Conservation (phyloP, 176 grass and related monocot genomes). For the Cocos nucifera region DNA sequence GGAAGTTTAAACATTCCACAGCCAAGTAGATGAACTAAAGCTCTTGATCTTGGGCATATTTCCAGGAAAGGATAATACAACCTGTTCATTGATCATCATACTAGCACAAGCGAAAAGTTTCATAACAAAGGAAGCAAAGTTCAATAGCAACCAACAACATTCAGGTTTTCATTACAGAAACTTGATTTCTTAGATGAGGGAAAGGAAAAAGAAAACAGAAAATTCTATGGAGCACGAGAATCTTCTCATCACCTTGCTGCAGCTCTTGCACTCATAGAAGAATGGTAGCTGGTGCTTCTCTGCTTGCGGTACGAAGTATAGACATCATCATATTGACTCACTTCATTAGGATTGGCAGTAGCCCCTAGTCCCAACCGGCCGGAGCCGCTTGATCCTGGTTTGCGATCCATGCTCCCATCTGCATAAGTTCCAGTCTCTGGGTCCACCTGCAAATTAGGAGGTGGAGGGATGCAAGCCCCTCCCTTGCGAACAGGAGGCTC, state of each 20-base stretch:
- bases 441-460: constrained; percentile 58
- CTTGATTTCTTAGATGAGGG: too few species aligned
- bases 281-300: constrained; percentile 87
- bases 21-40: too few species aligned
- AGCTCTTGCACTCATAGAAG: constrained; percentile 66
- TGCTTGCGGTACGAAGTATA: constrained; percentile 86
- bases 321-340: constrained; percentile 81
- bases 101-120: too few species aligned
- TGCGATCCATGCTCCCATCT: constrained; percentile 54
- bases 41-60: too few species aligned
- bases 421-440: constrained; percentile 69
- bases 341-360: constrained; percentile 42
- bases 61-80: too few species aligned
- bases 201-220: too few species aligned
- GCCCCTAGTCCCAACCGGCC: constrained; percentile 76
- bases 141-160: too few species aligned
- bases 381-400: constrained; percentile 37
- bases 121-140: too few species aligned
- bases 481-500: constrained; percentile 64
- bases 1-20: too few species aligned
- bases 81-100: too few species aligned
- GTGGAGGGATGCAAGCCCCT: constrained; percentile 87
- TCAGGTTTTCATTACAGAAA: too few species aligned
- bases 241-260: constrained; percentile 19
- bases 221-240: too few species aligned